These are phyloP conservation scores for Kluyveromyces marxianus DNA, from an alignment of 1,139 yeast genomes.

Conservation along the genomic window DNA sequence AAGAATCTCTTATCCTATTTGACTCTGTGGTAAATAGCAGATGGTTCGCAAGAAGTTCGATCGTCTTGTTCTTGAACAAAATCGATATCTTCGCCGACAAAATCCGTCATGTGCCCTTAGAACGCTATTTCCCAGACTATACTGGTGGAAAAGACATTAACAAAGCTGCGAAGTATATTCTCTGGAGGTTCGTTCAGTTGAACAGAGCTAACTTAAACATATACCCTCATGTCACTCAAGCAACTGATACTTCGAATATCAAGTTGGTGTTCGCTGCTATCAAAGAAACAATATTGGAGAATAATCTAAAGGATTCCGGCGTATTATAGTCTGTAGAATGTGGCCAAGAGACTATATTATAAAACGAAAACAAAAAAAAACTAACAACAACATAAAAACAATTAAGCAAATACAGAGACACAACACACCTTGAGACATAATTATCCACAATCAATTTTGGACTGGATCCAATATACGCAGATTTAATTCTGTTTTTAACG, in stretches of 20 bases:
- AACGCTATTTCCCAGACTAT: conserved; percentile 80
- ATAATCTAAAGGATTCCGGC: conserved; percentile 79
- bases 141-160: conserved; percentile 82
- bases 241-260: conserved; percentile 87
- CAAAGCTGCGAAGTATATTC: conserved; percentile 88
- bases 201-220: conserved; percentile 76
- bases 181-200: conserved; percentile 84
- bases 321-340: conserved; percentile 37
- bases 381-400: no score
- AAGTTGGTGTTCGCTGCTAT: conserved; percentile 87
- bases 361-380: no score
- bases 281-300: conserved; percentile 80
- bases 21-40: conserved; percentile 90
- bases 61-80: conserved; percentile 79
- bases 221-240: conserved; percentile 90
- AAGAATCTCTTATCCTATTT: conserved; percentile 76
- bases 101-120: conserved; percentile 73
- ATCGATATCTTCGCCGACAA: conserved; percentile 87
- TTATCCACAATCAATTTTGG: neutral
- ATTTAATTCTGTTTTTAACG: neutral
- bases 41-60: conserved; percentile 84
- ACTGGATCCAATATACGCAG: conserved; percentile 5
- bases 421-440: no score
- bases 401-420: no score
- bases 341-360: conserved; percentile 13